phyloP scores from a whole-genome alignment of 805 yeast species.

The Candida sphagnicola region DNA sequence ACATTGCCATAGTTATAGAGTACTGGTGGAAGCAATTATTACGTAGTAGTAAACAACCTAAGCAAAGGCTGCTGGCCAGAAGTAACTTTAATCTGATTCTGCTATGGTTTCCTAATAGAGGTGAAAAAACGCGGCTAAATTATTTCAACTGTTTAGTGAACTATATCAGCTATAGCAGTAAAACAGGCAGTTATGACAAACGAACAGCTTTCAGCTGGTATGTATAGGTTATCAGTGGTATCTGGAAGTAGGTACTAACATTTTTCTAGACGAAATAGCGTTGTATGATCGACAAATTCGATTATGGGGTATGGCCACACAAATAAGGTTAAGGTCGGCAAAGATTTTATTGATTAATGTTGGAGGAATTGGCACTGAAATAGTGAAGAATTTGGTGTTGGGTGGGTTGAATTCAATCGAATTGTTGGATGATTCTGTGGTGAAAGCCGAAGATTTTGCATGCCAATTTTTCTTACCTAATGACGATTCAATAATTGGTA shows the following conservation, averaged over 20 bases:
- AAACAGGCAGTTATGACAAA: no score
- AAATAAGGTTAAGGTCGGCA: slow-evolving; percentile 68
- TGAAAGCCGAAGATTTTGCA: slow-evolving; percentile 61
- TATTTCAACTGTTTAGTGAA: neutral
- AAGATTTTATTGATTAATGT: slow-evolving; percentile 65
- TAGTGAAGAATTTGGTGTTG: slow-evolving; percentile 76
- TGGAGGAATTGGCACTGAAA: slow-evolving; percentile 77
- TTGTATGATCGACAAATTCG: slow-evolving; percentile 92
- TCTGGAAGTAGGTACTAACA: neutral
- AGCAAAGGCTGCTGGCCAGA: no score
- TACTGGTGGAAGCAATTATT: no score
- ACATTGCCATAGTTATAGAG: no score
- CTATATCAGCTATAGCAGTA: neutral
- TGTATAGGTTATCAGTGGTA: neutral
- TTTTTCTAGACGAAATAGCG: slow-evolving; percentile 68
- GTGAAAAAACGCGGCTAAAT: slow-evolving; percentile 1
- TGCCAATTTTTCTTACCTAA: slow-evolving; percentile 69
- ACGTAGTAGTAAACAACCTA: no score
- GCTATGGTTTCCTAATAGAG: neutral
- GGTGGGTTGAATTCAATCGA: slow-evolving; percentile 84
- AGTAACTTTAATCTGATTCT: neutral
- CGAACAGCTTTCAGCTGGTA: slow-evolving; percentile 8
- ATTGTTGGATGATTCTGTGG: slow-evolving; percentile 55
- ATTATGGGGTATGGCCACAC: slow-evolving; percentile 95
- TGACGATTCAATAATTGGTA: slow-evolving; percentile 52